These are phyloP conservation scores for Fusarium heterosporum DNA, from an alignment of 2,329 filamentous ascomycete genomes.

Conservation along the genomic window DNA sequence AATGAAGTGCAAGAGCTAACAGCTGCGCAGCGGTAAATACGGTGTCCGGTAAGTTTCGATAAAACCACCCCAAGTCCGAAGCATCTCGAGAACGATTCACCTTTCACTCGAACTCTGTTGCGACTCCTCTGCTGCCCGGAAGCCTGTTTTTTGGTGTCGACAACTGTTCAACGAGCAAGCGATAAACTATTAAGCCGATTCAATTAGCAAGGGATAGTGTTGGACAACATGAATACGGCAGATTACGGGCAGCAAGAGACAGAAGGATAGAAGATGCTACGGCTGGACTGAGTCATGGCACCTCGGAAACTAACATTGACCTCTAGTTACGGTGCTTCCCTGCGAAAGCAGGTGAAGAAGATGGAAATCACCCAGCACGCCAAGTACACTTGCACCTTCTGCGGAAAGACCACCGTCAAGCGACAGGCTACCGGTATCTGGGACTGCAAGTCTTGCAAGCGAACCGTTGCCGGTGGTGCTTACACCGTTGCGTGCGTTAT, in stretches of 20 bases:
- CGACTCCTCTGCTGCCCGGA: conserved; percentile 16
- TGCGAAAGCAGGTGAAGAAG: conserved; percentile 97
- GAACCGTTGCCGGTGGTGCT: conserved; percentile 80
- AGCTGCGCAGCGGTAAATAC: conserved; percentile 77
- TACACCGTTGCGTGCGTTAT: conserved; percentile 95
- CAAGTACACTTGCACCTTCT: conserved; percentile 98
- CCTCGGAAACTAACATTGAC: conserved; percentile 45
- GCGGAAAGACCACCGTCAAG: conserved; percentile 95
- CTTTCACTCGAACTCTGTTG: conserved; percentile 23
- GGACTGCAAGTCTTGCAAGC: conserved; percentile 95
- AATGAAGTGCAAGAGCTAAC: conserved; percentile 47
- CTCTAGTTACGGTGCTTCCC: conserved; percentile 93
- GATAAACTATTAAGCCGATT: conserved; percentile 1
- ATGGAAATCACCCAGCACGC: conserved; percentile 99
- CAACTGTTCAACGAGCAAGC: conserved; percentile 14
- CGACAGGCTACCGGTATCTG: conserved; percentile 94
- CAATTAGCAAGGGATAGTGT: conserved; percentile 2
- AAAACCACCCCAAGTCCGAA: conserved; percentile 29
- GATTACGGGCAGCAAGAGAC: conserved; percentile 15
- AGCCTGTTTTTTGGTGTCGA: background rate
- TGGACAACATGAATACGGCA: conserved; percentile 9
- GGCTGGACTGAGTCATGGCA: conserved; percentile 7
- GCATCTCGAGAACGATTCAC: conserved; percentile 36
- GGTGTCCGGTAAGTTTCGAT: conserved; percentile 82
- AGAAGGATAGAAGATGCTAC: conserved; percentile 8